phyloP scores from a whole-genome alignment of 305 asterid genomes.

The Fraxinus sp. region DNA sequence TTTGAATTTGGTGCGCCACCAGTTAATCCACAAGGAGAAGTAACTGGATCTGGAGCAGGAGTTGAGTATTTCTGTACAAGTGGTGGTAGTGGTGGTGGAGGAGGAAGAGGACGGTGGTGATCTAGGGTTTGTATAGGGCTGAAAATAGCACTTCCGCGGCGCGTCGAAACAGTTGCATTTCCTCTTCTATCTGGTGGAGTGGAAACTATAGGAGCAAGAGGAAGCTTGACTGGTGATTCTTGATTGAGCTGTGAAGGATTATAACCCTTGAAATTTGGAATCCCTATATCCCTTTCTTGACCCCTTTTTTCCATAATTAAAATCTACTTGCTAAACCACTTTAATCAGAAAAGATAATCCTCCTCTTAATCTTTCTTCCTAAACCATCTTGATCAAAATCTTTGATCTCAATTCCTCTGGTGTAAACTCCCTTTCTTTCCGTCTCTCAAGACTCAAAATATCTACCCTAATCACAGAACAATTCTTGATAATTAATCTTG shows the following conservation, averaged over 20 bases:
- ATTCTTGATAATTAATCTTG: constrained; percentile 21
- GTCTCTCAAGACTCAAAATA: not conserved
- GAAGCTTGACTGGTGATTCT: constrained; percentile 37
- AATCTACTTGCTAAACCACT: not conserved
- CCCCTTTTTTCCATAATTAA: constrained; percentile 45
- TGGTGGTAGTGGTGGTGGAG: constrained; percentile 15
- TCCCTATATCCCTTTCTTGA: constrained; percentile 33
- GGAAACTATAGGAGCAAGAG: constrained; percentile 47
- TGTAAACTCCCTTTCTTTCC: not conserved
- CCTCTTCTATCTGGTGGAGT: constrained; percentile 35
- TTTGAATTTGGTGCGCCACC: constrained; percentile 28
- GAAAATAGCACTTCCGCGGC: constrained; percentile 45
- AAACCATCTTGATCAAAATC: not conserved
- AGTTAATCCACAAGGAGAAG: constrained; percentile 22
- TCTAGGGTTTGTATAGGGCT: constrained; percentile 71
- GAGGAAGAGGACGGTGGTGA: constrained; percentile 27
- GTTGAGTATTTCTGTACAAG: constrained; percentile 21
- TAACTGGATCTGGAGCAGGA: constrained; percentile 60
- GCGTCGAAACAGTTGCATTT: constrained; percentile 21
- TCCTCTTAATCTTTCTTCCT: constrained; percentile 20
- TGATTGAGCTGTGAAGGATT: constrained; percentile 25
- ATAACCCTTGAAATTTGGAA: constrained; percentile 27
- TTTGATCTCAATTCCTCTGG: not conserved
- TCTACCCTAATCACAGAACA: not conserved
- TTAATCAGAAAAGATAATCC: constrained; percentile 5